A percentile compares a stretch with the other conserved stretches of the same genome.
Conservation (phyloP, 495 filamentous ascomycete genomes). For the Penicillium paxilli region DNA sequence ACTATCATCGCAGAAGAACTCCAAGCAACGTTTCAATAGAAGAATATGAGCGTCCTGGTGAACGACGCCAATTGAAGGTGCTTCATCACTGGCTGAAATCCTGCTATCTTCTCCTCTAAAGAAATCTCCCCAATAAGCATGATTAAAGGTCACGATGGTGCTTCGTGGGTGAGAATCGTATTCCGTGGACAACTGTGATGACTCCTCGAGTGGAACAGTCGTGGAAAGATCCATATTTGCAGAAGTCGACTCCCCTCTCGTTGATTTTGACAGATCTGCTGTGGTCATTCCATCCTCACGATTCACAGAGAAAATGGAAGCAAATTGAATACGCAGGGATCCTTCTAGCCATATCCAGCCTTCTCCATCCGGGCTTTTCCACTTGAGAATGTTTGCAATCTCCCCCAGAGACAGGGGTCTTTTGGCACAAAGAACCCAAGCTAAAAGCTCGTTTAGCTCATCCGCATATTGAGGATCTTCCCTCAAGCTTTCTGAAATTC, state of each 20-base stretch:
- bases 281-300: constrained; percentile 35
- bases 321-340: constrained; percentile 30
- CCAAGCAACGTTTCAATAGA: background rate
- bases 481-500: constrained; percentile 18
- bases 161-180: background rate
- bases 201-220: too few relatives aligned
- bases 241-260: background rate
- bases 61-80: background rate
- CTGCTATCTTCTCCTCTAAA: background rate
- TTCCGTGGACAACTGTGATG: background rate
- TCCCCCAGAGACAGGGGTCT: constrained; percentile 26
- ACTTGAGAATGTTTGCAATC: constrained; percentile 27
- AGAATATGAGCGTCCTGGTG: background rate
- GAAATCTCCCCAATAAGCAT: background rate
- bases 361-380: constrained; percentile 28
- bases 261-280: constrained; percentile 21
- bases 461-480: constrained; percentile 21
- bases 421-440: constrained; percentile 26
- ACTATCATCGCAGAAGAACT: too few relatives aligned
- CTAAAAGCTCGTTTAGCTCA: constrained; percentile 33
- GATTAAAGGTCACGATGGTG: background rate
- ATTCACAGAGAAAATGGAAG: constrained; percentile 34
- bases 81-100: background rate
- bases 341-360: constrained; percentile 32
- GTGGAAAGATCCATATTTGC: too few relatives aligned